Conservation (phyloP, 2,329 filamentous ascomycete species). For the Aspergillus puulaauensis region DNA sequence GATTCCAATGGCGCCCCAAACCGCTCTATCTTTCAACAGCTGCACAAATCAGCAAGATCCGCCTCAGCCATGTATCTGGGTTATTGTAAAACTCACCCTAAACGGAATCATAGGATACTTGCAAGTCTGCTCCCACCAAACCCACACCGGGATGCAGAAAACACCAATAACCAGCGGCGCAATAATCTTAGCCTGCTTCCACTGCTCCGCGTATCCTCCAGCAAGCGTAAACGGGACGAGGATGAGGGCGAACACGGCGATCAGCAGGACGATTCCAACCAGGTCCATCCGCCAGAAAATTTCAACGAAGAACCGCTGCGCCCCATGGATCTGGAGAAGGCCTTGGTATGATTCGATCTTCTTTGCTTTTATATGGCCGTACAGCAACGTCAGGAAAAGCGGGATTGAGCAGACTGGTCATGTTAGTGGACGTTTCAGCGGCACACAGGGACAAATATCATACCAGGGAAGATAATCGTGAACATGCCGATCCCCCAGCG, state of each 20-base stretch:
- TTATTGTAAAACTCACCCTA: constrained; percentile 26
- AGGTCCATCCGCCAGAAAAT: constrained; percentile 59
- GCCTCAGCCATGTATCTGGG: too few species aligned
- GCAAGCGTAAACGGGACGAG: constrained; percentile 60
- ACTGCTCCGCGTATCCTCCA: constrained; percentile 49
- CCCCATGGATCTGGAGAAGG: constrained; percentile 45
- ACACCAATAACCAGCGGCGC: constrained; percentile 54
- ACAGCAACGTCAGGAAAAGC: constrained; percentile 52
- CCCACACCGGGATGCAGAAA: constrained; percentile 49
- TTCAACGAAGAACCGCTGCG: constrained; percentile 36
- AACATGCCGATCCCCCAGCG: constrained; percentile 66
- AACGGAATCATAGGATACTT: constrained; percentile 60
- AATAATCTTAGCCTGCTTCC: constrained; percentile 53
- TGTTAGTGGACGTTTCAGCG: background rate
- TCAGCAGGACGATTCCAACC: constrained; percentile 54
- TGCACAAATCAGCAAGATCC: constrained; percentile 12
- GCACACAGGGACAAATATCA: background rate
- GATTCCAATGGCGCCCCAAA: constrained; percentile 64
- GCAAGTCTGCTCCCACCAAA: constrained; percentile 55
- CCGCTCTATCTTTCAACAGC: constrained; percentile 62
- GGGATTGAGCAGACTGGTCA: constrained; percentile 51
- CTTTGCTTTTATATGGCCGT: constrained; percentile 55
- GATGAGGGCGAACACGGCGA: constrained; percentile 53
- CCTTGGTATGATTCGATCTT: constrained; percentile 49
- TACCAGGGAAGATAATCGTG: constrained; percentile 57